Base-by-base conservation (phyloP, 139 green algal genomes). In the Chlorella sp. region DNA sequence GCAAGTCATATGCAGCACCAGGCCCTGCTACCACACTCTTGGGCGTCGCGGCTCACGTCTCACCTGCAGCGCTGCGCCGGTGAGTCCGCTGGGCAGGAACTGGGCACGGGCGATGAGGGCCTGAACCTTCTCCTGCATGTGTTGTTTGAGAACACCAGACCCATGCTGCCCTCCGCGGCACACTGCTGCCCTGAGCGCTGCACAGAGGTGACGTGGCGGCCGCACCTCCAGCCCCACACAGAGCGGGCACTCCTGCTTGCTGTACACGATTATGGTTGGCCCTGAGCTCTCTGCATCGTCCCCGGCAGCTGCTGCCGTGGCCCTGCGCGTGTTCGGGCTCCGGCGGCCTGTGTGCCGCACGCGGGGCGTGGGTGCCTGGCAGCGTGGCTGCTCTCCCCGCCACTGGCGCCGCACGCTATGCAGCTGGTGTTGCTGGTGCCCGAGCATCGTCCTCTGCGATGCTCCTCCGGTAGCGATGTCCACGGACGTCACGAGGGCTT, bases 231-330 rank as follows among this genome's bases (percentile, higher is more conserved):
- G 67, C 0, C 78, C 75, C 23, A 87, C 81, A 64, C 85, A 90
- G 5, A 90, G 73, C 24, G 77, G 79, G 67, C 85, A 90, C 0
- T 81, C 83, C 4, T 77, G 70, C 60, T 89, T 90, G 68, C 73
- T 90, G 78, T 90, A 90, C 2, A 90, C n/a, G 10, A 87, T 51
- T 10, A 90, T 27, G 20, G 22, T 64, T 20, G 24, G 17, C 42
- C 10, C 42, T 55, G 10, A 17, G 10, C 17, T 17, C 10, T 10
- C 42, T 26, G 42, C 42, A 10, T 10, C 55, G 24, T 64, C 24
- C 10, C 42, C 17, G 42, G 17, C 42, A 10, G 10, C 42, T 55
- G 42, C 10, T 55, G 10, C 10, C 17, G 17, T 17, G 42, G 10
- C 24, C 24, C 22, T 64, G 22, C 24, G 55, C 24, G 55, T 30